phyloP scores from a whole-genome alignment of 345 rosid species.

The Microthlaspi erraticum region DNA sequence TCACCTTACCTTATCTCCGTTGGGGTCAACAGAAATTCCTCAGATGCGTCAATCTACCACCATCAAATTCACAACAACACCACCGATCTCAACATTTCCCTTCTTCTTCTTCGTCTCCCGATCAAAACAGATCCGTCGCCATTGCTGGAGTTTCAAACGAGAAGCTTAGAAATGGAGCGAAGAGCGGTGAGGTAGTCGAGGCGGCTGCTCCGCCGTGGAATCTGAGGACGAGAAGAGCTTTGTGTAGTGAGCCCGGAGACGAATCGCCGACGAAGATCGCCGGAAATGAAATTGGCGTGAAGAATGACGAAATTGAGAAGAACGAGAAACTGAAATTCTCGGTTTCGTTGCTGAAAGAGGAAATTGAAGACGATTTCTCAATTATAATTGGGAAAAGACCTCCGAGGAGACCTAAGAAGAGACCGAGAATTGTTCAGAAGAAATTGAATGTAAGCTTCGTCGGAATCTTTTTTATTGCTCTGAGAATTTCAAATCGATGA shows the following conservation, averaged over 20 bases:
- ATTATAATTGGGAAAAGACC: slow-evolving; percentile 28
- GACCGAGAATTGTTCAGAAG: slow-evolving; percentile 42
- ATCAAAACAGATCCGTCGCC: slow-evolving; percentile 30
- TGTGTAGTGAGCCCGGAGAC: slow-evolving; percentile 31
- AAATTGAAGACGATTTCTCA: slow-evolving; percentile 37
- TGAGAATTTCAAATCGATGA: not conserved
- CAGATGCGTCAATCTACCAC: slow-evolving; percentile 35
- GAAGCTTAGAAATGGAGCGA: not conserved
- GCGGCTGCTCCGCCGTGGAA: slow-evolving; percentile 36
- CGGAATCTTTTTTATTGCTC: not conserved
- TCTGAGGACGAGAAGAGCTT: slow-evolving; percentile 43
- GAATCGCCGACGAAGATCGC: slow-evolving; percentile 15
- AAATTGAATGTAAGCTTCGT: slow-evolving; percentile 32
- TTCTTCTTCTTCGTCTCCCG: slow-evolving; percentile 7
- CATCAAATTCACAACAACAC: slow-evolving; percentile 7
- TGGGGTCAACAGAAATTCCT: slow-evolving; percentile 44
- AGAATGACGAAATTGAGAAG: slow-evolving; percentile 13
- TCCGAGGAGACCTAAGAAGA: slow-evolving; percentile 44
- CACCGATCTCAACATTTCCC: slow-evolving; percentile 23
- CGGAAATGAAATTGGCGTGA: slow-evolving; percentile 21
- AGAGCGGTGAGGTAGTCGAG: not conserved
- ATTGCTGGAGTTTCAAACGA: not conserved
- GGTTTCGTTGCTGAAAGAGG: slow-evolving; percentile 30
- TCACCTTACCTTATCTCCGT: slow-evolving; percentile 33
- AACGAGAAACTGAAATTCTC: slow-evolving; percentile 35